Base-by-base conservation (phyloP, 371 early-diverging fungal genomes). In the Mortierella sp. region DNA sequence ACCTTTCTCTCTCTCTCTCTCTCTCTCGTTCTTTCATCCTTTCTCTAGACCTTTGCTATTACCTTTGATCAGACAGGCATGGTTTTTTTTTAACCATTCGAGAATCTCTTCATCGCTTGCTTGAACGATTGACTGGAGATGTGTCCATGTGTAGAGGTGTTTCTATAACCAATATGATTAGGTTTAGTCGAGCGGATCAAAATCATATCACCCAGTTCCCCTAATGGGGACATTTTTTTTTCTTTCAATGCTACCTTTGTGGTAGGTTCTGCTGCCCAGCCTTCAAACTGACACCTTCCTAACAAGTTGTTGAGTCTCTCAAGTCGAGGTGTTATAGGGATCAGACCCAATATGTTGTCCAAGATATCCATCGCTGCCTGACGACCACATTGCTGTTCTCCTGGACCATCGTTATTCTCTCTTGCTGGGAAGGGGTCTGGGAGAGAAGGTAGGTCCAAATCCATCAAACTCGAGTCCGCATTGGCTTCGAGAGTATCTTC, bases 31-130 rank as follows among this genome's bases (percentile, higher is more conserved):
- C n/a, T n/a, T n/a, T n/a, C n/a, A n/a, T n/a, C n/a, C n/a, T n/a
- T n/a, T n/a, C 21, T 7, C 16, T 14, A 50, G 50, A 2, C 5
- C n/a, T 16, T 46, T 37, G 4, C 21, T n/a, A 21, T 56, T 74
- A 70, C 75, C 75, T 7, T 66, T 46, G 12, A 79, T 73, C 30
- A 64, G 25, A 45, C 68, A 72, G 0, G 80, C 80, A 52, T 79
- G 80, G 2, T 65, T 57, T 0, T 66, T 60, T 52, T 73, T 73
- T 45, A 79, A 70, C 80, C 80, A 79, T 9, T 72, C 69, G 47
- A 69, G 57, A 2, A 79, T 79, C 57, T 79, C 80, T 28, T 66
- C 62, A 50, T 79, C 80, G 28, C 80, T 79, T 45, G 80, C 80
- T 28, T 79, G 80, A 21, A 79, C 45, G 28, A 66, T 29, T 3